Evolutionary conservation across 108 stramenopile genomes (phyloP).

Genomic region (Cyclotella atomus): DNA sequence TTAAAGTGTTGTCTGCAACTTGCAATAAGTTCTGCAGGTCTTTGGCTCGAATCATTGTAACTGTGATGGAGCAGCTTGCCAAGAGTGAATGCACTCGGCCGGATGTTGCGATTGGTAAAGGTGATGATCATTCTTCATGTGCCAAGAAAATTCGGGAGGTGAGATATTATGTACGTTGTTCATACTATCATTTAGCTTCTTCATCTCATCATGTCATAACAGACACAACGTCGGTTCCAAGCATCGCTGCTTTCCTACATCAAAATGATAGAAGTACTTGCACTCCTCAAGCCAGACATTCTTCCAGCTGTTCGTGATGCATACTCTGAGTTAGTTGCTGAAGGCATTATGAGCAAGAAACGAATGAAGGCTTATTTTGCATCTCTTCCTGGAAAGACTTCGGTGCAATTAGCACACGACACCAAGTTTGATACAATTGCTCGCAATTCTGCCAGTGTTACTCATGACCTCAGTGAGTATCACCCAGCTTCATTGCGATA

Average conservation of each 20-base stretch:
- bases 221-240: constrained; percentile 85
- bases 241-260: constrained; percentile 85
- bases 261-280: constrained; percentile 83
- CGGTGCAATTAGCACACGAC: constrained; percentile 59
- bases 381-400: constrained; percentile 78
- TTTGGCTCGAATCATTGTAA: constrained; percentile 82
- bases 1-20: constrained; percentile 58
- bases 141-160: constrained; percentile 86
- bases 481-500: constrained; percentile 43
- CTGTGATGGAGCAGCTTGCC: constrained; percentile 87
- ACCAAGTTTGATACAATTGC: constrained; percentile 38
- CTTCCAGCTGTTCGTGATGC: constrained; percentile 84
- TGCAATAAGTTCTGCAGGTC: constrained; percentile 77
- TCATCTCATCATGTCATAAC: neutral
- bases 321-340: constrained; percentile 85
- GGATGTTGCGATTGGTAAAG: constrained; percentile 74
- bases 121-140: constrained; percentile 80
- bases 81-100: constrained; percentile 61
- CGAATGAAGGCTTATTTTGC: constrained; percentile 89
- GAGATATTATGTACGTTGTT: constrained; percentile 15
- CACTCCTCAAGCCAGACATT: constrained; percentile 82
- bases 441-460: constrained; percentile 44
- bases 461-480: constrained; percentile 81
- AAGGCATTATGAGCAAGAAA: constrained; percentile 89
- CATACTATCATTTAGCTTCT: neutral